A percentile compares a stretch with the other conserved stretches of the same genome.
Conservation (phyloP, 257 asterid species). For the Solanum pimpinellifolium region DNA sequence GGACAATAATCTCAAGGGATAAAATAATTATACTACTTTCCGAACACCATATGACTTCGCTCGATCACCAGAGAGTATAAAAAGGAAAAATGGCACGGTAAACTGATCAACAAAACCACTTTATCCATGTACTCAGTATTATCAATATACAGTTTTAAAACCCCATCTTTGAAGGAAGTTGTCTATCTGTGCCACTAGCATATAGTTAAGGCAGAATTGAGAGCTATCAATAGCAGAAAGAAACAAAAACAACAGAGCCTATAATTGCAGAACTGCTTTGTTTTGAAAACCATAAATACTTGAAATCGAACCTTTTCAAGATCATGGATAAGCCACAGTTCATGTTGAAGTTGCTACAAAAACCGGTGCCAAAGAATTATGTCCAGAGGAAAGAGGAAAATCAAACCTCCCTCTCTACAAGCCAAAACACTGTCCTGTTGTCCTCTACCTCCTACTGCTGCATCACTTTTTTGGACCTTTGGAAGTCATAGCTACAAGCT, state of each 20-base stretch:
- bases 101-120: not conserved
- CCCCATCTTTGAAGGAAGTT: not conserved
- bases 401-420: not conserved
- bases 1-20: not conserved
- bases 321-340: not conserved
- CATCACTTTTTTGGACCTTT: constrained; percentile 30
- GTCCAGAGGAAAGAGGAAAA: not conserved
- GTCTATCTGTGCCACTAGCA: not conserved
- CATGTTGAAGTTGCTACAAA: not conserved
- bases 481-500: constrained; percentile 35
- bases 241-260: not conserved
- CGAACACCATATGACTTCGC: not conserved
- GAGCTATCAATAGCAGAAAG: not conserved
- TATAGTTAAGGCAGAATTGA: not conserved
- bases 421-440: not conserved
- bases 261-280: not conserved
- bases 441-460: not conserved
- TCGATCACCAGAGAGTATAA: not conserved
- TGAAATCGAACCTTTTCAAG: not conserved
- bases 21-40: not conserved
- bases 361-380: not conserved
- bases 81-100: not conserved
- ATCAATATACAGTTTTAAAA: not conserved
- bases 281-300: not conserved
- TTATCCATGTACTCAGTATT: not conserved